phyloP scores from a whole-genome alignment of 108 stramenopile genomes.

The Cyclotella cryptica region DNA sequence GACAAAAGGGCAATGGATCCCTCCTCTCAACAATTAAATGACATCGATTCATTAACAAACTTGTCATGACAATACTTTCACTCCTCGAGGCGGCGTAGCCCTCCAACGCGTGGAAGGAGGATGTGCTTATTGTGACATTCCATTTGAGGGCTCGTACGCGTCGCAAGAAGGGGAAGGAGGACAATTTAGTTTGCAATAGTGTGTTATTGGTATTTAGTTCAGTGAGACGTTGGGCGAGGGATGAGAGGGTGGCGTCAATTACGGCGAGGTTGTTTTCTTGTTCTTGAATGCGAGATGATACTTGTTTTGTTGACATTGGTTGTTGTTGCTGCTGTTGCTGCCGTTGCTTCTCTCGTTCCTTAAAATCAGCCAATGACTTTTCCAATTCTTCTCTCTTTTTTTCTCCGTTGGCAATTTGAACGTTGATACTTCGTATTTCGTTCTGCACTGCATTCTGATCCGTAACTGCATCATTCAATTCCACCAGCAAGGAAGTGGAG shows the following conservation, averaged over 20 bases:
- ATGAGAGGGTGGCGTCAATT: slow-evolving; percentile 27
- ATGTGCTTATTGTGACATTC: slow-evolving; percentile 75
- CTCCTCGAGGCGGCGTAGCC: slow-evolving; percentile 58
- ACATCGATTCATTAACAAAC: slow-evolving; percentile 84
- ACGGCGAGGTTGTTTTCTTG: slow-evolving; percentile 23
- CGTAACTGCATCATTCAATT: slow-evolving; percentile 59
- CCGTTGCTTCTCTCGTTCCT: slow-evolving; percentile 9
- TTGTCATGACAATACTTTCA: slow-evolving; percentile 76
- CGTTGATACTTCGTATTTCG: slow-evolving; percentile 28
- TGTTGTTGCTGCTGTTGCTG: slow-evolving; percentile 9
- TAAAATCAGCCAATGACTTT: background rate
- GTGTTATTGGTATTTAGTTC: slow-evolving; percentile 61
- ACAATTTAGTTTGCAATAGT: slow-evolving; percentile 57
- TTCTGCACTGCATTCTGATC: slow-evolving; percentile 16
- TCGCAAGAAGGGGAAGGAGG: slow-evolving; percentile 77
- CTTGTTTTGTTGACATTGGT: slow-evolving; percentile 21
- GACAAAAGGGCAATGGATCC: slow-evolving; percentile 82
- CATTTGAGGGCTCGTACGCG: slow-evolving; percentile 85
- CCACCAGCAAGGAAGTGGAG: slow-evolving; percentile 69
- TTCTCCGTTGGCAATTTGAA: slow-evolving; percentile 14
- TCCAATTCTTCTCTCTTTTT: slow-evolving; percentile 36
- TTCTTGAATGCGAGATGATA: background rate
- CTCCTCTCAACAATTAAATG: slow-evolving; percentile 85
- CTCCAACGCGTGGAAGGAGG: slow-evolving; percentile 68
- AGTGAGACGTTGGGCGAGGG: slow-evolving; percentile 58